Percentiles rank a stretch among this genome's conserved stretches.
Evolutionary conservation across 2,329 filamentous ascomycete species (phyloP).

Genomic region (Cladosporium halotolerans): DNA sequence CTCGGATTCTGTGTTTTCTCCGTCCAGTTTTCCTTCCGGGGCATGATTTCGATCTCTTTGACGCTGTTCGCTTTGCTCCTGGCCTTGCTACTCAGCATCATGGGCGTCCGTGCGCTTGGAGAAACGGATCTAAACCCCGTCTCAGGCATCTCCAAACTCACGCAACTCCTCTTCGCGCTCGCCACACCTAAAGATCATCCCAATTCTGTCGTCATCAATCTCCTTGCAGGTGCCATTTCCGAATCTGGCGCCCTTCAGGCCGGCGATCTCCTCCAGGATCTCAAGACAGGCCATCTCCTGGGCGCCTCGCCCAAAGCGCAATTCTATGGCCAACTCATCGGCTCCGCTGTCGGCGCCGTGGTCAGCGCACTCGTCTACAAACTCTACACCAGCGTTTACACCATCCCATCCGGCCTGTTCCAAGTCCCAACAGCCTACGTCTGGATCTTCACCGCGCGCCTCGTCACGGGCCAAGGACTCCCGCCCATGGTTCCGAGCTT

Average conservation of each 20-base stretch:
- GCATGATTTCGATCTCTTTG: slow-evolving; percentile 72
- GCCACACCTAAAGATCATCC: slow-evolving; percentile 75
- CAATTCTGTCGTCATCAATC: slow-evolving; percentile 88
- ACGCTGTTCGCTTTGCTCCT: slow-evolving; percentile 78
- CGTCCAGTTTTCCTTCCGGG: slow-evolving; percentile 76
- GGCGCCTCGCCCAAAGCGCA: slow-evolving; percentile 90
- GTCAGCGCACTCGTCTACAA: slow-evolving; percentile 82
- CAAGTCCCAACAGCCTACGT: slow-evolving; percentile 92
- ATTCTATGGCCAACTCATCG: slow-evolving; percentile 94
- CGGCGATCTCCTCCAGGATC: slow-evolving; percentile 92
- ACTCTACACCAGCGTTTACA: slow-evolving; percentile 83
- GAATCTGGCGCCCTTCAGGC: slow-evolving; percentile 86
- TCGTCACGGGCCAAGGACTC: slow-evolving; percentile 85
- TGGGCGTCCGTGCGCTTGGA: slow-evolving; percentile 59
- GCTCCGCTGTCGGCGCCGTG: slow-evolving; percentile 76
- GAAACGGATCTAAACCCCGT: slow-evolving; percentile 96
- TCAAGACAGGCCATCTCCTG: slow-evolving; percentile 91
- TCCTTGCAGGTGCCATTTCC: slow-evolving; percentile 84
- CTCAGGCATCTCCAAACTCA: slow-evolving; percentile 92
- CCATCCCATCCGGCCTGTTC: slow-evolving; percentile 81
- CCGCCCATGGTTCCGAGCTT: slow-evolving; percentile 78
- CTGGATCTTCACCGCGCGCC: slow-evolving; percentile 91
- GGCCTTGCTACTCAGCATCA: slow-evolving; percentile 60
- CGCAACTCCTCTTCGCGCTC: slow-evolving; percentile 88
- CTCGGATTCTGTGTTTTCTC: slow-evolving; percentile 72